These are phyloP conservation scores for Atkinsonella texensis DNA, from an alignment of 2,329 filamentous ascomycete species.

Conservation along the genomic window DNA sequence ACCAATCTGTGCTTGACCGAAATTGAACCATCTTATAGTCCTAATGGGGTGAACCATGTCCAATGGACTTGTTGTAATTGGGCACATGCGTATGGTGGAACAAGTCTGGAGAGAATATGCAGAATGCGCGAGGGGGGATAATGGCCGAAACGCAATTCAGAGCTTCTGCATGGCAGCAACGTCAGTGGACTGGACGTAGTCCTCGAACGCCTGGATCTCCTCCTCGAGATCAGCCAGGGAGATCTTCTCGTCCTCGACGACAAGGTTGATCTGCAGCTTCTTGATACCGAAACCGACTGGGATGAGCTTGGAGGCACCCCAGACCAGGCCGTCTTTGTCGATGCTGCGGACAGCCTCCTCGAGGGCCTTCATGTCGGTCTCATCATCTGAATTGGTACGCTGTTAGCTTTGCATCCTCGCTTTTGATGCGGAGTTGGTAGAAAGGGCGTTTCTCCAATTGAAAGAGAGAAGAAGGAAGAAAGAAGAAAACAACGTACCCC, in stretches of 20 bases:
- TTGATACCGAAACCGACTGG: conserved; percentile 94
- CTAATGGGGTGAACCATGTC: too few species aligned
- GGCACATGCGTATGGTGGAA: too few species aligned
- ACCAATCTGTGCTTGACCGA: too few species aligned
- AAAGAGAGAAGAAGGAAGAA: background rate
- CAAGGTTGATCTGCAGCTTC: conserved; percentile 98
- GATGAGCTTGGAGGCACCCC: conserved; percentile 85
- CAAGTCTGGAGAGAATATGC: background rate
- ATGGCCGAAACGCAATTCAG: conserved; percentile 35
- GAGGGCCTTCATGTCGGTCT: conserved; percentile 80
- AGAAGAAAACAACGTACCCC: conserved; percentile 50
- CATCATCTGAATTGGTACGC: conserved; percentile 50
- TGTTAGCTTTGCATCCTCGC: background rate
- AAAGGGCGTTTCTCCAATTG: too few species aligned
- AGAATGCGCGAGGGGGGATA: background rate
- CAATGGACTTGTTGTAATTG: too few species aligned
- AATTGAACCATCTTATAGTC: too few species aligned
- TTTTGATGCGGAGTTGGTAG: too few species aligned
- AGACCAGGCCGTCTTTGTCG: conserved; percentile 87
- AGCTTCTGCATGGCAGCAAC: conserved; percentile 86
- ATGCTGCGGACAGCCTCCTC: conserved; percentile 73
- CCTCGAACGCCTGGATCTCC: conserved; percentile 72
- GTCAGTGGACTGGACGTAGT: conserved; percentile 92
- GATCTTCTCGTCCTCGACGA: conserved; percentile 95
- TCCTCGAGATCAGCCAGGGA: conserved; percentile 78